Conservation (phyloP, 495 filamentous ascomycete species). For the Evernia prunastri region DNA sequence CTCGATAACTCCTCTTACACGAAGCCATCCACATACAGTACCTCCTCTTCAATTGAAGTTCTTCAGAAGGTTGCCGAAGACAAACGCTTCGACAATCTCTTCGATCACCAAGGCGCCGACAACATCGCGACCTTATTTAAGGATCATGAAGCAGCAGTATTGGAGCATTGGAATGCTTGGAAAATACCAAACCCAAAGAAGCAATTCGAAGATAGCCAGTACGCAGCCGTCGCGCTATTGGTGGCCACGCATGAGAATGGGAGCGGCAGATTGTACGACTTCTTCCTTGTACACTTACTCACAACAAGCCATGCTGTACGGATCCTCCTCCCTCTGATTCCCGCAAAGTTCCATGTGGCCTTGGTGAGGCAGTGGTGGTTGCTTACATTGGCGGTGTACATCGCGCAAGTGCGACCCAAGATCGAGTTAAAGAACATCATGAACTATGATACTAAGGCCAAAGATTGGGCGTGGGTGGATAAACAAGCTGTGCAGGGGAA, state of each 20-base stretch:
- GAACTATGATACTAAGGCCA: constrained; percentile 52
- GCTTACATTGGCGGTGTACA: constrained; percentile 68
- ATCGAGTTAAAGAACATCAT: constrained; percentile 53
- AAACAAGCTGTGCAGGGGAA: constrained; percentile 58
- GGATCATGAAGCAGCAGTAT: constrained; percentile 51
- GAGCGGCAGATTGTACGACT: constrained; percentile 56
- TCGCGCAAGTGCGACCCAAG: constrained; percentile 63
- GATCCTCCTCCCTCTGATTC: constrained; percentile 73
- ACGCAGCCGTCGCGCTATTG: constrained; percentile 66
- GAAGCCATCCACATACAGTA: constrained; percentile 30
- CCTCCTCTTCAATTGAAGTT: constrained; percentile 53
- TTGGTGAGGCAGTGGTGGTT: constrained; percentile 87
- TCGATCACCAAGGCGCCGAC: constrained; percentile 43
- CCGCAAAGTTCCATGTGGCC: constrained; percentile 60
- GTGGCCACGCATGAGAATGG: constrained; percentile 47
- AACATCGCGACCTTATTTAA: constrained; percentile 58
- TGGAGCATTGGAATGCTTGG: constrained; percentile 83
- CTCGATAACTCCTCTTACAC: constrained; percentile 52
- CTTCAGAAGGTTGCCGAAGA: constrained; percentile 45
- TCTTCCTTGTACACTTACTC: constrained; percentile 74
- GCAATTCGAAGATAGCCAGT: constrained; percentile 72
- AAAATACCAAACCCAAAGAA: constrained; percentile 49
- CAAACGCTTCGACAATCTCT: constrained; percentile 43
- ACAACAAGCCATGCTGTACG: constrained; percentile 83
- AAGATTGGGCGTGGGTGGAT: constrained; percentile 70